Conservation (phyloP, 2,329 filamentous ascomycete genomes). For the Hypoxylon sp. region DNA sequence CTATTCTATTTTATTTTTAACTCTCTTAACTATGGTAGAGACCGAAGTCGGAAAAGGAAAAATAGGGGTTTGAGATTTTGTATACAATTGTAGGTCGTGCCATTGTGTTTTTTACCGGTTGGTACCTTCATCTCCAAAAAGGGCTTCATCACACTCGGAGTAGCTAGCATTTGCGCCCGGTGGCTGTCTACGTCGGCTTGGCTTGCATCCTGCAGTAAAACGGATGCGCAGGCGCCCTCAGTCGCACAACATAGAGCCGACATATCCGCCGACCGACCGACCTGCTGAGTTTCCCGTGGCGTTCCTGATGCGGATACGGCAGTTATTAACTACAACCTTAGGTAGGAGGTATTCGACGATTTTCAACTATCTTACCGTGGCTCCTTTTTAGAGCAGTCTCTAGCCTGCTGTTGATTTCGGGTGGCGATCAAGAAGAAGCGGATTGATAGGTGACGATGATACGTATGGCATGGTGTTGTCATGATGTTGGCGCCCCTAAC, state of each 20-base stretch:
- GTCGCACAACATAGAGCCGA: conserved; percentile 27
- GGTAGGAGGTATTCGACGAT: neutral
- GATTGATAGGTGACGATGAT: conserved; percentile 25
- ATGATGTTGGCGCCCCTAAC: conserved; percentile 11
- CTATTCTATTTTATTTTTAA: neutral
- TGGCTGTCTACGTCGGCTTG: conserved; percentile 2
- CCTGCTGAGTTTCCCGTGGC: neutral
- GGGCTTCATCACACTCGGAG: neutral
- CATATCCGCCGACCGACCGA: conserved; percentile 21
- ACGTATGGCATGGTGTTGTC: conserved; percentile 16
- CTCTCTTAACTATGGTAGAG: neutral
- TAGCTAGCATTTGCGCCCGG: conserved; percentile 1
- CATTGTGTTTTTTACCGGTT: conserved; percentile 9
- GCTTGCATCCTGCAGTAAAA: conserved; percentile 26
- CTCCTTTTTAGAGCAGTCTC: neutral
- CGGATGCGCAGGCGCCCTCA: conserved; percentile 8
- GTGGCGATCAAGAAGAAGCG: conserved; percentile 21
- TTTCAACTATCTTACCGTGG: neutral
- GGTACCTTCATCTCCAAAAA: conserved; percentile 5
- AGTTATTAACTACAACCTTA: neutral
- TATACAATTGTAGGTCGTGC: neutral
- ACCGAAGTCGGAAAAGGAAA: conserved; percentile 14
- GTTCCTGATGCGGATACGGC: neutral
- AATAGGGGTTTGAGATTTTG: conserved; percentile 9
- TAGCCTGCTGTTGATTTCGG: neutral